Percentiles rank a stretch among this genome's conserved stretches.
phyloP scores from a whole-genome alignment of 2,329 filamentous ascomycete genomes.

The Phaeosphaeriaceae sp. region DNA sequence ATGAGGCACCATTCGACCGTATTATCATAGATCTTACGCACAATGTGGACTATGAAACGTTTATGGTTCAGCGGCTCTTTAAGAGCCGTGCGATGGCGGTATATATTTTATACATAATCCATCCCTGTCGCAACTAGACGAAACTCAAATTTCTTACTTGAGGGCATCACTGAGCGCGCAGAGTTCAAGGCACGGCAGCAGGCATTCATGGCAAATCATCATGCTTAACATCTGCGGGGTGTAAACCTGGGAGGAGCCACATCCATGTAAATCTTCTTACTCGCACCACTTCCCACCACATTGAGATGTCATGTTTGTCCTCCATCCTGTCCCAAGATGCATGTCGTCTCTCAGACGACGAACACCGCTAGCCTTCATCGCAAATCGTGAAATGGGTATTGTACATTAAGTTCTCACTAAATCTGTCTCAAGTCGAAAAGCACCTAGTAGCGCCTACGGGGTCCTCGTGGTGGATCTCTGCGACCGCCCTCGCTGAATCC shows the following conservation, averaged over 20 bases:
- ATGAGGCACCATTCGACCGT: too few species aligned
- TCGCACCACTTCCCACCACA: background rate
- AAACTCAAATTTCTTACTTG: too few species aligned
- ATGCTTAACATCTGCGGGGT: background rate
- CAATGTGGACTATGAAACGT: too few species aligned
- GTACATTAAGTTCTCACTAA: slow-evolving; percentile 24
- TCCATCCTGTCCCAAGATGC: background rate
- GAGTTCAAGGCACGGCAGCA: background rate
- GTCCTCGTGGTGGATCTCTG: slow-evolving; percentile 40
- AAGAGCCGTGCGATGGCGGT: too few species aligned
- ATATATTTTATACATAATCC: too few species aligned
- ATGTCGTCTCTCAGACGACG: background rate
- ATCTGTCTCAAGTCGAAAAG: background rate
- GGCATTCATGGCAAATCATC: background rate
- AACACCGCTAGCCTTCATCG: background rate
- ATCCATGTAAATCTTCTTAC: background rate
- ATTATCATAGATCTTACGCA: too few species aligned
- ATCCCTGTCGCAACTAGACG: too few species aligned
- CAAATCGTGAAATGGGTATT: slow-evolving; percentile 31
- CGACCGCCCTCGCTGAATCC: slow-evolving; percentile 47
- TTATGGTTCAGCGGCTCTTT: too few species aligned
- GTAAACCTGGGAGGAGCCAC: background rate
- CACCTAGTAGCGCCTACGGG: slow-evolving; percentile 41
- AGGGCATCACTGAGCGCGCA: too few species aligned
- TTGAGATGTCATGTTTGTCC: background rate